phyloP scores from a whole-genome alignment of 78 protist genomes.

The Bigelowiella natans region DNA sequence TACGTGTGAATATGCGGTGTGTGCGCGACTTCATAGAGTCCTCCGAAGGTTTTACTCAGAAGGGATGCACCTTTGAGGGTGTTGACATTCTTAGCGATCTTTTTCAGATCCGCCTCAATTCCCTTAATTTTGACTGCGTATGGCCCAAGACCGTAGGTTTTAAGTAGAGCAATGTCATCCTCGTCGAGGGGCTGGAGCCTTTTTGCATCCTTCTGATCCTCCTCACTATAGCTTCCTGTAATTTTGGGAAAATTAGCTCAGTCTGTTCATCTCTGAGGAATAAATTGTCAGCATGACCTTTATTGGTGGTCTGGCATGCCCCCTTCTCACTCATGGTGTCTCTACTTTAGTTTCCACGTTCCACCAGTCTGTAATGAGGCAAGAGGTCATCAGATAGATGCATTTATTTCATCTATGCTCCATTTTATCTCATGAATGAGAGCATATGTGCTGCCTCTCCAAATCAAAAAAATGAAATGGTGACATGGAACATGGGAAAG shows the following conservation, averaged over 20 bases:
- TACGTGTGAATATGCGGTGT: not conserved
- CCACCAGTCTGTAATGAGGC: no score
- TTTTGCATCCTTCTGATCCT: slow-evolving; percentile 30
- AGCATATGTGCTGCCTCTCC: no score
- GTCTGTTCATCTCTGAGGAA: not conserved
- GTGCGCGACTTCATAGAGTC: not conserved
- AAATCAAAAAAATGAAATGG: no score
- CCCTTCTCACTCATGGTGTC: not conserved
- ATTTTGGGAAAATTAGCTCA: not conserved
- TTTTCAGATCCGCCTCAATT: slow-evolving; percentile 63
- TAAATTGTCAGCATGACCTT: no score
- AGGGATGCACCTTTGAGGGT: slow-evolving; percentile 2
- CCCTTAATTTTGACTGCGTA: slow-evolving; percentile 57
- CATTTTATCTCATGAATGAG: no score
- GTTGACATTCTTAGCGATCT: slow-evolving; percentile 41
- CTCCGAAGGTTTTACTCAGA: slow-evolving; percentile 17
- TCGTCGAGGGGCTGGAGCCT: slow-evolving; percentile 72
- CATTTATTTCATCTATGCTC: no score
- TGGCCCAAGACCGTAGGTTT: slow-evolving; percentile 81
- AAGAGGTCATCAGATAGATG: no score
- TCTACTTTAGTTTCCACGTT: no score
- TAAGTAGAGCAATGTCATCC: slow-evolving; percentile 87
- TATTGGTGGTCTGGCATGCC: not conserved
- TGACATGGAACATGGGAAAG: no score
- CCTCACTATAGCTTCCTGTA: not conserved